Base-by-base conservation (phyloP, 495 filamentous ascomycete species). In the Penicillium dipodomyicola region DNA sequence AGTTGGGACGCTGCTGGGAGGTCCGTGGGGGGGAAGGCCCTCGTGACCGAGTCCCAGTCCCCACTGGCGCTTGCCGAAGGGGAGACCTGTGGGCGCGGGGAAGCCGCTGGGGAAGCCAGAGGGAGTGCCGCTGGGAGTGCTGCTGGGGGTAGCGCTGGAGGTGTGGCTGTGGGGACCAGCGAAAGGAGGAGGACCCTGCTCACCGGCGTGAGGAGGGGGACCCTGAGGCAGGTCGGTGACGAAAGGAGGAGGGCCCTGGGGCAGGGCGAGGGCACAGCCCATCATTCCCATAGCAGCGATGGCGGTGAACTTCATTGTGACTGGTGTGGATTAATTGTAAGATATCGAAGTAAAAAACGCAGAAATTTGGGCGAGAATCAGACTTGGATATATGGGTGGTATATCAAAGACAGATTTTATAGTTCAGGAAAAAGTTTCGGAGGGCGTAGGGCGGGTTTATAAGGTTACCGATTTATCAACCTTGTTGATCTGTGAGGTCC, bases 191-290 rank as follows among this genome's bases (percentile, higher is more conserved):
- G 57, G 32, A 32, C 49, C 57, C 17, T 64, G 58, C 7, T 29
- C 27, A 1, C 35, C 35, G 4, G 15, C 14, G 19, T n/a, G 42
- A 43, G 43, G 40, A 33, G 57, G 50, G 45, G 57, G 32, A 20
- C 49, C 57, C 22, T 64, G 58, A 27, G 63, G 65, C 9, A 64
- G 46, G 52, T 29, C 27, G 7, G 60, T 58, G 35, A 14, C 12
- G 19, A 19, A 47, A 39, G 43, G 41, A 39, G 57, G 47, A 46
- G 57, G 39, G 25, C 49, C 57, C 22, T 64, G 58, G 32, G 63
- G 65, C 4, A 64, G 46, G 52, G 65, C 65, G 49, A 68, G 60
- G 63, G 63, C 65, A 23, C 63, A 66, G 60, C 63, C 63, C 63
- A 65, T 58, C 57, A 68, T 60, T 48, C 63, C 63, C 60, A 68